Evolutionary conservation across 768 basidiomycete species (phyloP).

Genomic region (Tylopilus sp.): DNA sequence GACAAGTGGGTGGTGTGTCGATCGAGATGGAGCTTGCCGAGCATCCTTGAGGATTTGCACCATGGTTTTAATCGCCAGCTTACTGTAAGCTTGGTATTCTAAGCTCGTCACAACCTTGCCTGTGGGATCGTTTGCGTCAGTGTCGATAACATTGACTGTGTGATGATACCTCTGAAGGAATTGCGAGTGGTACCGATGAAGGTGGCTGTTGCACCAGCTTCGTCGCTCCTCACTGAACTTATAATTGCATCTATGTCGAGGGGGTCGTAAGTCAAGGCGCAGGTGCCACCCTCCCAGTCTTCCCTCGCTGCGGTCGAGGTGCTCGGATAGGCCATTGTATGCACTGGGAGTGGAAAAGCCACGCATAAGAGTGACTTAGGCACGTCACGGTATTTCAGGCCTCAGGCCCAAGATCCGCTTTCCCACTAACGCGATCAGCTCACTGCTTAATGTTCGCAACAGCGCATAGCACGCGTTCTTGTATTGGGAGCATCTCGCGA

Average conservation of each 20-base stretch:
- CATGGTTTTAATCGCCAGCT: constrained; percentile 77
- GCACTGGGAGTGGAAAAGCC: too few relatives aligned
- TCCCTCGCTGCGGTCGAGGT: constrained; percentile 27
- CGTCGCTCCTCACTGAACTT: constrained; percentile 57
- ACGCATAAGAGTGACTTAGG: not conserved
- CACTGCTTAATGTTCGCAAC: constrained; percentile 24
- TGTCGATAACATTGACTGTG: not conserved
- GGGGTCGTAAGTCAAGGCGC: constrained; percentile 53
- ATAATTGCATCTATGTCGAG: constrained; percentile 60
- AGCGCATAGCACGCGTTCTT: constrained; percentile 1
- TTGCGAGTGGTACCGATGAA: constrained; percentile 88
- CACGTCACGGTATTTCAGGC: not conserved
- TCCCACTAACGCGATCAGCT: not conserved
- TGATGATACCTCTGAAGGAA: constrained; percentile 66
- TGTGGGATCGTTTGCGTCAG: constrained; percentile 26
- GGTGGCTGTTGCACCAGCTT: constrained; percentile 67
- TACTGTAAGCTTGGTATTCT: constrained; percentile 83
- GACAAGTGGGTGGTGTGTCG: constrained; percentile 36
- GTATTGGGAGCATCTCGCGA: constrained; percentile 3
- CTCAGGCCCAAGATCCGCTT: not conserved
- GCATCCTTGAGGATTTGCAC: constrained; percentile 51
- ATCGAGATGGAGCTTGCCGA: constrained; percentile 39
- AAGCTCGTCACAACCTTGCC: constrained; percentile 68
- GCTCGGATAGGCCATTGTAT: constrained; percentile 22
- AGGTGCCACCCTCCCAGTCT: constrained; percentile 28